These are phyloP conservation scores for Pichia ethanolica DNA, from an alignment of 805 yeast species.

Conservation along the genomic window DNA sequence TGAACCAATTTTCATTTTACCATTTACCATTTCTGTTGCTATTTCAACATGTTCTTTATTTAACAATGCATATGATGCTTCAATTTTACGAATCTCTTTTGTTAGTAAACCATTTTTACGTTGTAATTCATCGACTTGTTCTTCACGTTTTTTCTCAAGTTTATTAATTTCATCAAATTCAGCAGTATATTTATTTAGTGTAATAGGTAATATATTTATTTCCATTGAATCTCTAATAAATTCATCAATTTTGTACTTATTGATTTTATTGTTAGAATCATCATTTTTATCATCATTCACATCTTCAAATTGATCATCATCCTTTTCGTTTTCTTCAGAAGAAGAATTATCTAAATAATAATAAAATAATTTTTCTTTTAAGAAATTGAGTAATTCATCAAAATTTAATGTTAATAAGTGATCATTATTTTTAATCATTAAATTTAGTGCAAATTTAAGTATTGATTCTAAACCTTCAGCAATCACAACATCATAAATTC, in stretches of 20 bases:
- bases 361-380: slow-evolving; percentile 75
- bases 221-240: slow-evolving; percentile 75
- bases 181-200: slow-evolving; percentile 58
- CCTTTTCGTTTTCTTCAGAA: slow-evolving; percentile 7
- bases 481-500: slow-evolving; percentile 81
- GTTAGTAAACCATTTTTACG: slow-evolving; percentile 65
- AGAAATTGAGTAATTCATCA: slow-evolving; percentile 67
- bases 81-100: slow-evolving; percentile 65
- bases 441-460: slow-evolving; percentile 73
- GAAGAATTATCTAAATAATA: slow-evolving; percentile 35
- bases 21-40: slow-evolving; percentile 80
- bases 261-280: slow-evolving; percentile 18
- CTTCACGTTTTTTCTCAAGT: slow-evolving; percentile 56
- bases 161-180: slow-evolving; percentile 73
- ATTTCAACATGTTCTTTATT: slow-evolving; percentile 80
- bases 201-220: slow-evolving; percentile 64
- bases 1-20: slow-evolving; percentile 68
- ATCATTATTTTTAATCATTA: slow-evolving; percentile 63
- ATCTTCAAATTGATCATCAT: neutral
- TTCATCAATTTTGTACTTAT: slow-evolving; percentile 55
- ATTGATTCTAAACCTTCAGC: slow-evolving; percentile 89
- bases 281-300: slow-evolving; percentile 8
- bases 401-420: slow-evolving; percentile 55
- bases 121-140: slow-evolving; percentile 52
- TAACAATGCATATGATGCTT: slow-evolving; percentile 57